Evolutionary conservation across 2,329 filamentous ascomycete species (phyloP).

Genomic region (Boeremia exigua): DNA sequence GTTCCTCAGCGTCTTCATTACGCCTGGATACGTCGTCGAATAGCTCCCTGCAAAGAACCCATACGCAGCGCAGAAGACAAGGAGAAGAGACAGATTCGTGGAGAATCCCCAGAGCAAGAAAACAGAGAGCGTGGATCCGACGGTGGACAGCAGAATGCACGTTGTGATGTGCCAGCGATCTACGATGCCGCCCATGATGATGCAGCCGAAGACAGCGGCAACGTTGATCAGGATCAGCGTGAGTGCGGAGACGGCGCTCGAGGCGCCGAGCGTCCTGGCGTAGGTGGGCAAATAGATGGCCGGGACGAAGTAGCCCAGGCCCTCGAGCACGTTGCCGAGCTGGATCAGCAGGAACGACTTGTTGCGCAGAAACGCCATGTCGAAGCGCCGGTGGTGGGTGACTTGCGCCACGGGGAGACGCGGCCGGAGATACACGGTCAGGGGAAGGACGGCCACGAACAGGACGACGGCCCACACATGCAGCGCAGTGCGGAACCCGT

Average conservation of each 20-base stretch:
- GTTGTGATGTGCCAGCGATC: slow-evolving; percentile 53
- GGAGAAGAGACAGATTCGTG: slow-evolving; percentile 43
- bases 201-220: slow-evolving; percentile 44
- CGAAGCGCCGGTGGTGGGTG: slow-evolving; percentile 27
- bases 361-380: slow-evolving; percentile 39
- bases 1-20: slow-evolving; percentile 32
- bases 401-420: slow-evolving; percentile 35
- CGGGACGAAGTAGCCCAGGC: slow-evolving; percentile 50
- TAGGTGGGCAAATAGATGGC: slow-evolving; percentile 49
- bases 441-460: slow-evolving; percentile 37
- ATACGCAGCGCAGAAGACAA: slow-evolving; percentile 43
- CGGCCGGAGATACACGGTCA: slow-evolving; percentile 42
- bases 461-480: slow-evolving; percentile 47
- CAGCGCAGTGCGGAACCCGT: slow-evolving; percentile 52
- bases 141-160: slow-evolving; percentile 51
- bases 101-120: slow-evolving; percentile 58
- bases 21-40: slow-evolving; percentile 32
- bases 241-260: slow-evolving; percentile 31
- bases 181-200: slow-evolving; percentile 46
- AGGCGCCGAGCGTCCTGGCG: slow-evolving; percentile 36
- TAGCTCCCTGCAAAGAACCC: slow-evolving; percentile 44
- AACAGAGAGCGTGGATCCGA: slow-evolving; percentile 50
- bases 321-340: slow-evolving; percentile 45
- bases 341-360: slow-evolving; percentile 44
- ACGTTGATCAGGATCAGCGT: slow-evolving; percentile 48